Base-by-base conservation (phyloP, 768 basidiomycete species). In the Panus rudis region DNA sequence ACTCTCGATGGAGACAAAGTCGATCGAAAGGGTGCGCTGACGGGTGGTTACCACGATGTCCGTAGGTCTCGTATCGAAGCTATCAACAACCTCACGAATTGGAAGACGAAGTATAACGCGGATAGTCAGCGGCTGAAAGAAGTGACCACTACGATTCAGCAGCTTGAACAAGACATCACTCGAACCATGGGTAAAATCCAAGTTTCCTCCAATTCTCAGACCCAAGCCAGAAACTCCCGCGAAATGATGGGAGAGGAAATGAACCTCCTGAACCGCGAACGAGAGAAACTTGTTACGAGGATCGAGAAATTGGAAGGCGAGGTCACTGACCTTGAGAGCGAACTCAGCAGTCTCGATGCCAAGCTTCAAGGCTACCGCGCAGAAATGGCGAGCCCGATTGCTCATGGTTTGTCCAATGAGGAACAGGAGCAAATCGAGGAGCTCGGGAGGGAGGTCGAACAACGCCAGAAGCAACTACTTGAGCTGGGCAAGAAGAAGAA, bases 1-100 rank as follows among this genome's bases (percentile, higher is more conserved):
- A 99, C 96, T 1, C 76, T 96, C 28, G 93, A 94, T 52, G 96
- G 96, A 38, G 96, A 99, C 70, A 92, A 91, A 58, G 92, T 94
- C 41, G 96, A 99, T 60, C 78, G 92, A 40, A 97, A 94, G 60
- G 96, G 96, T 49, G 82, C 93, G 2, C 65, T 99, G 37, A 98
- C 93, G 0, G 96, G 96, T 43, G 96, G 96, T 1, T 99, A 88
- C 63, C 88, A 97, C 61, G 96, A 98, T 60, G 72, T 92, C 20
- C 79, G 89, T 10, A 73, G 89, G 35, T 93, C 91, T 7, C 79
- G 96, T 12, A 81, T 98, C 42, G 93, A 97, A 53, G 86, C 78
- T 0, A 84, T 94, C 61, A 82, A 81, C 54, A 72, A 67, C 39
- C 80, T 93, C 32, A 76, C 78, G 47, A 72, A 68, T 2, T 94